Base-by-base conservation (phyloP, 2,329 filamentous ascomycete genomes). In the Pleomassaria siparia region DNA sequence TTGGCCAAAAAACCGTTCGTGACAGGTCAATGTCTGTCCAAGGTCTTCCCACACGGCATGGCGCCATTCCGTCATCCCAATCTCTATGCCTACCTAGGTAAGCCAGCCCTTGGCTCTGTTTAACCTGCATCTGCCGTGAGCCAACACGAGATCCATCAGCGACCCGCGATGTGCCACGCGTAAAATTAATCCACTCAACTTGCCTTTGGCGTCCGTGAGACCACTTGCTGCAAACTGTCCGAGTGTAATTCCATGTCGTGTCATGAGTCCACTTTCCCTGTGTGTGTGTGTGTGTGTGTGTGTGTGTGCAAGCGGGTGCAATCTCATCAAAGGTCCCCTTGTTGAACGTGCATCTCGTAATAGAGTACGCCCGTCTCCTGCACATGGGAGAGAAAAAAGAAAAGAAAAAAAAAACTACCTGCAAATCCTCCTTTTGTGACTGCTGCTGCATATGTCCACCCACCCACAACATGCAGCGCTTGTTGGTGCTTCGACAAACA, bases 231-330 rank as follows among this genome's bases (percentile, higher is more conserved):
- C 7, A 29, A 40, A 39, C 16, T 40, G 15, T 40, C 29, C 43
- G 48, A 53, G 44, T 50, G 45, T 51, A 52, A 49, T 53, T 49
- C 43, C 28, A 45, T 47, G 37, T 53, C 47, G 39, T 48, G 37
- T 49, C 36, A 37, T 24, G 29, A 24, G 47, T 37, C 40, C 37
- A 43, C 20, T 40, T 21, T n/a, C n/a, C n/a, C n/a, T n/a, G n/a
- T n/a, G n/a, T n/a, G n/a, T n/a, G n/a, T n/a, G n/a, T n/a, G n/a
- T n/a, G n/a, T n/a, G n/a, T n/a, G n/a, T n/a, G 21, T 9, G 11
- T n/a, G n/a, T 32, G 29, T 32, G 5, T 18, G 32, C 32, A 3
- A 15, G 20, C 35, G 35, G 10, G 3, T 22, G 18, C 11, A 6
- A 37, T 22, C 18, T 24, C 35, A 21, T 21, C 32, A 18, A 15